phyloP scores from a whole-genome alignment of 225 moss, liverwort and hornwort species.

The Bryoerythrophyllum caledonicum region DNA sequence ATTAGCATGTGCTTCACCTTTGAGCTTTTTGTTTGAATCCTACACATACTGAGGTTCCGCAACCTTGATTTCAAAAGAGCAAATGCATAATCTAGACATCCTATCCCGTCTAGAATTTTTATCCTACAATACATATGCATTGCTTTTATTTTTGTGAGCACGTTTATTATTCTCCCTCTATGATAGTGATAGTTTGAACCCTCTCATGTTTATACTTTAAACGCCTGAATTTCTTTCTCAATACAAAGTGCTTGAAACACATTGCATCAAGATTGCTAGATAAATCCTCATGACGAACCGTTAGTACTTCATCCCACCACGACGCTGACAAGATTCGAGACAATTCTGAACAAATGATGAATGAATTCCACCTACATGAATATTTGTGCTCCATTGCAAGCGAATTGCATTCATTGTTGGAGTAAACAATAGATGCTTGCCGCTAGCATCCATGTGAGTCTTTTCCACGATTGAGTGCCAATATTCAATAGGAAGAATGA shows the following conservation, averaged over 20 bases:
- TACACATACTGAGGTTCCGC: too few relatives aligned
- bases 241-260: not conserved
- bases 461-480: not conserved
- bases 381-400: not conserved
- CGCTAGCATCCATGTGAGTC: not conserved
- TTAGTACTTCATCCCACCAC: not conserved
- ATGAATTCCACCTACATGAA: not conserved
- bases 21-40: too few relatives aligned
- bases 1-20: too few relatives aligned
- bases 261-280: not conserved
- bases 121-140: not conserved
- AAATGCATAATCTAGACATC: too few relatives aligned
- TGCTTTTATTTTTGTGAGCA: not conserved
- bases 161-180: not conserved
- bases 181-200: not conserved
- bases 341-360: not conserved
- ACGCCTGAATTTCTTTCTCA: too few relatives aligned
- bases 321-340: not conserved
- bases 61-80: too few relatives aligned
- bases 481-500: not conserved
- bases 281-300: not conserved
- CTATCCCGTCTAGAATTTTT: too few relatives aligned
- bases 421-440: not conserved
- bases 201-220: too few relatives aligned
- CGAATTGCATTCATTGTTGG: not conserved